Evolutionary conservation across 495 filamentous ascomycete species (phyloP).

Genomic region (Astrothelium macrocarpum): DNA sequence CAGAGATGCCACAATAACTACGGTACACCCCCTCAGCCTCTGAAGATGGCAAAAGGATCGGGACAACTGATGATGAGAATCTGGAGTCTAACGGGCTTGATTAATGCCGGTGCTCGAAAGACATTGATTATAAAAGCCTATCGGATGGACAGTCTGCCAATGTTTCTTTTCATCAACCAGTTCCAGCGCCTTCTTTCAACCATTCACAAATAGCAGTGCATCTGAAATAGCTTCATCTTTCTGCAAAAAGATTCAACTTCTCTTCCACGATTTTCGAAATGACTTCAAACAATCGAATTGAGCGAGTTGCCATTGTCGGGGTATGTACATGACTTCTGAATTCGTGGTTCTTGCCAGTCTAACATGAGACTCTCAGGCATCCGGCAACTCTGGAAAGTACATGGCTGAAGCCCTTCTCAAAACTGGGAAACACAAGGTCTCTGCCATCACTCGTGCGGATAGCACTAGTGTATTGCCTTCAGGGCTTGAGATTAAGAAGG

Average conservation of each 20-base stretch:
- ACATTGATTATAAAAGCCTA: no score
- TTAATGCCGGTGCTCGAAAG: background rate
- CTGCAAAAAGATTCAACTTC: background rate
- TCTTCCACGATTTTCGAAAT: constrained; percentile 7
- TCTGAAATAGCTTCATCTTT: background rate
- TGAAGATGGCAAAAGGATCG: background rate
- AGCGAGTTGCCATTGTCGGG: constrained; percentile 21
- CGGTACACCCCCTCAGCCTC: no score
- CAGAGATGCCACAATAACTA: background rate
- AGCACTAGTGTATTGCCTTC: constrained; percentile 33
- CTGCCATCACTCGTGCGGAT: constrained; percentile 43
- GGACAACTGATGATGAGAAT: background rate
- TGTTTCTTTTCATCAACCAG: no score
- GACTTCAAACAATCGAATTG: constrained; percentile 15
- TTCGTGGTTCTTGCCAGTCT: background rate
- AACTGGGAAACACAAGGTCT: constrained; percentile 45
- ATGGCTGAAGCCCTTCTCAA: constrained; percentile 43
- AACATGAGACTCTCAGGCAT: constrained; percentile 35
- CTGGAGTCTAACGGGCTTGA: background rate
- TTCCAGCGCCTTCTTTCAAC: background rate
- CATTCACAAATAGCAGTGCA: background rate
- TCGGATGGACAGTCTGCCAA: no score
- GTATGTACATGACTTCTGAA: constrained; percentile 10
- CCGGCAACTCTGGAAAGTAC: constrained; percentile 46
- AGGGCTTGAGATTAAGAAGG: constrained; percentile 34